phyloP scores from a whole-genome alignment of 148 eudicot species.

The Chenopodium formosanum region DNA sequence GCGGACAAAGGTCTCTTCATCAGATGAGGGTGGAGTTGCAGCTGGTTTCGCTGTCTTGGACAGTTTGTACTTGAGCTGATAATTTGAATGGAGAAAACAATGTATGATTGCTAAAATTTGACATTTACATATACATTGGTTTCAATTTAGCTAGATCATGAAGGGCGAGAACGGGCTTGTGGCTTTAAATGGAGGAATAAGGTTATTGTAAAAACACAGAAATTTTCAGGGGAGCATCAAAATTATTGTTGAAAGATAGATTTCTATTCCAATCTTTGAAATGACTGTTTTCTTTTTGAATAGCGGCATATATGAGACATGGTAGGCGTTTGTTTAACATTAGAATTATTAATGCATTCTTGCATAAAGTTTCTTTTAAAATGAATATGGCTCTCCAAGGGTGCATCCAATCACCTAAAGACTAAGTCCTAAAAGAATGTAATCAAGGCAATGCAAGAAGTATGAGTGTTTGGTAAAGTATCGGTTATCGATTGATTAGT shows the following conservation, averaged over 20 bases:
- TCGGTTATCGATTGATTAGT: too few relatives aligned
- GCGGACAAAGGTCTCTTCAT: slow-evolving; percentile 93
- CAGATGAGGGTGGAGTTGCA: slow-evolving; percentile 95
- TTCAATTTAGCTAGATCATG: background rate
- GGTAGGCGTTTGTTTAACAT: background rate
- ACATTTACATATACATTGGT: background rate
- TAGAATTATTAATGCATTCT: too few relatives aligned
- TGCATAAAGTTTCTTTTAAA: too few relatives aligned
- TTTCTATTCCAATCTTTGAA: background rate
- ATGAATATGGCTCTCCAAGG: too few relatives aligned
- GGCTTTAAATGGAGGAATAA: slow-evolving; percentile 2
- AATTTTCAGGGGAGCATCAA: too few relatives aligned
- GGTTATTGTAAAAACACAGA: background rate
- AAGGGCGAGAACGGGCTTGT: background rate
- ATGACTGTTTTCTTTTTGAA: background rate
- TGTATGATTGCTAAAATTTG: background rate
- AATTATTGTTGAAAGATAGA: too few relatives aligned
- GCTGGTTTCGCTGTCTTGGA: slow-evolving; percentile 96
- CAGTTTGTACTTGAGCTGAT: slow-evolving; percentile 65
- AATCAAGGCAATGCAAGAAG: too few relatives aligned
- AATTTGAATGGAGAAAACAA: background rate
- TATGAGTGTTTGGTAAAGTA: too few relatives aligned
- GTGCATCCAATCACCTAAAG: too few relatives aligned
- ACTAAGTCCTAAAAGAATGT: too few relatives aligned
- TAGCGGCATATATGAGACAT: background rate